Evolutionary conservation across 2,329 filamentous ascomycete genomes (phyloP), one percentile per base, ranked within the genome.

Genomic region (Xylaria sp.): DNA sequence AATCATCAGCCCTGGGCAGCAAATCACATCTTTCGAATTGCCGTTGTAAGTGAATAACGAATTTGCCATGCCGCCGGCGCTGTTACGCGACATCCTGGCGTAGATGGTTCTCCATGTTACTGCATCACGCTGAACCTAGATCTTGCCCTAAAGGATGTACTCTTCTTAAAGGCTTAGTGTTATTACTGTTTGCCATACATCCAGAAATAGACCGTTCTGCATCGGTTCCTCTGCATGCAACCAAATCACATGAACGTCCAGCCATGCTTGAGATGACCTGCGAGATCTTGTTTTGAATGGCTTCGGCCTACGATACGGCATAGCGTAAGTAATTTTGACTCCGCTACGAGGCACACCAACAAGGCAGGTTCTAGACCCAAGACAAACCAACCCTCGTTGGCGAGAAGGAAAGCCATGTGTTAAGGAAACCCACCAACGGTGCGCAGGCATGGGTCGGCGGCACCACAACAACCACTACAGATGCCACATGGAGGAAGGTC

Each of bases 391-490:
- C n/a, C 57, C 42, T 49, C 47, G 53, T 55, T 55, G 33, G 12
- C 23, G 37, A 42, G n/a, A n/a, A n/a, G n/a, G 37, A 19, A 38
- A 55, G 46, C 55, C 33, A 53, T 50, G 23, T 14, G 8, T 9
- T 52, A 42, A 57, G 50, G 52, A 40, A 56, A 47, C 35, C 55
- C 55, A 19, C 52, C 49, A 49, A 51, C 55, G 31, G 54, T n/a
- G 47, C 35, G 17, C 51, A 52, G 23, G 47, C 5, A 5, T 9
- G 5, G 28, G 28, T 9, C 28, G 28, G 61, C 57, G 64, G 61
- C 64, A 66, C 56, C 61, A 45, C 53, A 63, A 53, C 53, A 55
- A 62, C 54, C 43, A 43, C 38, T 57, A 23, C 19, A 46, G n/a
- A 21, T 21, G 51, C 45, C 38, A 25, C 15, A 49, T 55, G 19